phyloP scores from a whole-genome alignment of 2,329 filamentous ascomycete genomes.

The Escovopsis sp. region DNA sequence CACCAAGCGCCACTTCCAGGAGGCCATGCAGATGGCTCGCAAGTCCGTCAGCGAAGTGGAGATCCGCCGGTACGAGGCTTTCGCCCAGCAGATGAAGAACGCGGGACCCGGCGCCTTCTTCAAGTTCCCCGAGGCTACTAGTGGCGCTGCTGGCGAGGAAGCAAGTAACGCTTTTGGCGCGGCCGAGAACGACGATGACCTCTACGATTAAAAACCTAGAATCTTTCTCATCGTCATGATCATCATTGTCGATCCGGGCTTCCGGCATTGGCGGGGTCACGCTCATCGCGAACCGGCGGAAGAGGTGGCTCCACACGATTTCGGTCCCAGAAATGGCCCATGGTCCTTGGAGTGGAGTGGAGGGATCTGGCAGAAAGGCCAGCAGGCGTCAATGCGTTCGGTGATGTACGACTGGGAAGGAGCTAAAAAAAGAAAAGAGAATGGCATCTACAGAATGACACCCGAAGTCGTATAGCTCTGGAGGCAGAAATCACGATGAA shows the following conservation, averaged over 20 bases:
- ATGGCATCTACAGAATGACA: too few relatives aligned
- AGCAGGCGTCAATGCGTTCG: too few relatives aligned
- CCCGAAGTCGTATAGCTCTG: conserved; percentile 2
- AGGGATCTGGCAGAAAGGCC: too few relatives aligned
- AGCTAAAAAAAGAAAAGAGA: too few relatives aligned
- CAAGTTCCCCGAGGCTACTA: conserved; percentile 68
- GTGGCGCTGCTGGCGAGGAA: conserved; percentile 48
- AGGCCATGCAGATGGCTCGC: conserved; percentile 91
- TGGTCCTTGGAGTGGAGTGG: too few relatives aligned
- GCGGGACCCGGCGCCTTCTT: conserved; percentile 90
- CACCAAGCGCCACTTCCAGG: conserved; percentile 93
- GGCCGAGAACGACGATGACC: conserved; percentile 85
- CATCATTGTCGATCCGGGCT: too few relatives aligned
- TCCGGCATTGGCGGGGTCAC: too few relatives aligned
- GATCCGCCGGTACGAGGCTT: conserved; percentile 95
- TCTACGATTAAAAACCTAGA: conserved; percentile 67
- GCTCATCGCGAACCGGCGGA: too few relatives aligned
- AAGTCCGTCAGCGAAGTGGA: conserved; percentile 92
- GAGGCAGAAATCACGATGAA: not conserved
- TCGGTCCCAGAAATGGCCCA: too few relatives aligned
- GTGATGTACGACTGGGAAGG: too few relatives aligned
- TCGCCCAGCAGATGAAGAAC: conserved; percentile 98
- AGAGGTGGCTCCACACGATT: too few relatives aligned
- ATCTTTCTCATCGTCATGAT: too few relatives aligned
- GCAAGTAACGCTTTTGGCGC: conserved; percentile 58